phyloP scores from a whole-genome alignment of 2,329 filamentous ascomycete species.

The Periconia macrospinosa region DNA sequence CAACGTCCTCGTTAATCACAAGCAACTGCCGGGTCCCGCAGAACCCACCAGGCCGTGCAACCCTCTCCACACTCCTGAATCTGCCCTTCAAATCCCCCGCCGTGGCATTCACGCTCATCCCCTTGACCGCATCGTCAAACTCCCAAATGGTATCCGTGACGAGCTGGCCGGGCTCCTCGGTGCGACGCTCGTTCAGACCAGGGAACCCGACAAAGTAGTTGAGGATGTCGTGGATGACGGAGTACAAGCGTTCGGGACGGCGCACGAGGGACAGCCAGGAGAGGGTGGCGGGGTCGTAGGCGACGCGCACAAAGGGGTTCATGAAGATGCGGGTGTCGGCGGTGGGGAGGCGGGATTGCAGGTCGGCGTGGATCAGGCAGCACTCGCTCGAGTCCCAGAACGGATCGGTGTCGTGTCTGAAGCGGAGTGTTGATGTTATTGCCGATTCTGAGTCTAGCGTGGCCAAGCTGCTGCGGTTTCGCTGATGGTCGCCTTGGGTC shows the following conservation, averaged over 20 bases:
- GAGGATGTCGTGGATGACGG: constrained; percentile 60
- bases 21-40: constrained; percentile 59
- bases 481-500: constrained; percentile 1
- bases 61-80: constrained; percentile 44
- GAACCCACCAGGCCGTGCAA: constrained; percentile 56
- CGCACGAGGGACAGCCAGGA: constrained; percentile 62
- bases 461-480: not conserved
- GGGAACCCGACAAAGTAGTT: constrained; percentile 61
- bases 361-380: constrained; percentile 52
- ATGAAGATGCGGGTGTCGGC: constrained; percentile 63
- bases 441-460: not conserved
- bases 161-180: constrained; percentile 59
- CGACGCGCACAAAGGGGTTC: constrained; percentile 74
- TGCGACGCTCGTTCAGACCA: constrained; percentile 61
- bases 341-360: constrained; percentile 36
- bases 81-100: constrained; percentile 28
- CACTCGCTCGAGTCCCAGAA: constrained; percentile 54
- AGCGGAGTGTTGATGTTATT: constrained; percentile 43
- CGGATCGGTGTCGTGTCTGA: constrained; percentile 46
- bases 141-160: constrained; percentile 58
- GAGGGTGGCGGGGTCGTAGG: constrained; percentile 63
- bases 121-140: constrained; percentile 30
- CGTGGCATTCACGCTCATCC: constrained; percentile 27
- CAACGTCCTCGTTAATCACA: constrained; percentile 45
- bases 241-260: constrained; percentile 68